Evolutionary conservation across 176 grass and related monocot species (phyloP), one percentile per base, ranked within the genome.

Genomic region (Pontederia crassipes): DNA sequence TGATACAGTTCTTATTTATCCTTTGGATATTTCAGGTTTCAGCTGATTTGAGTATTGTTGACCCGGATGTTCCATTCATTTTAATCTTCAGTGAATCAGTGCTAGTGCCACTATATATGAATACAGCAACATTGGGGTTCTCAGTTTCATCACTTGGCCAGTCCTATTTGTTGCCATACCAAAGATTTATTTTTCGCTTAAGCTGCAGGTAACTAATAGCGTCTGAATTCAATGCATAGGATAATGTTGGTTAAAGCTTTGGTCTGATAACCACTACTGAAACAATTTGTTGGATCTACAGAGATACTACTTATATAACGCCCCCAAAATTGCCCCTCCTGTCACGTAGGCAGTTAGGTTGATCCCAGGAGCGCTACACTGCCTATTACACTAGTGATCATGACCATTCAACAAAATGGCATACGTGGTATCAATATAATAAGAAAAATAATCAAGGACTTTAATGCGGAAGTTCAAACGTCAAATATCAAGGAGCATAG

Each of bases 301-400:
- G 93, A 88, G 79, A 45, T 97, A 91, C 64, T 97, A 91, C 67
- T n/a, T n/a, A n/a, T n/a, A n/a, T n/a, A n/a, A n/a, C n/a, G n/a
- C n/a, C n/a, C n/a, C n/a, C n/a, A n/a, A n/a, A n/a, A n/a, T n/a
- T n/a, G n/a, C n/a, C n/a, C n/a, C n/a, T n/a, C n/a, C n/a, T n/a
- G n/a, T n/a, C n/a, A n/a, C n/a, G n/a, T n/a, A n/a, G n/a, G n/a
- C n/a, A n/a, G n/a, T n/a, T n/a, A n/a, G n/a, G n/a, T n/a, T n/a
- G n/a, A n/a, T n/a, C n/a, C n/a, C n/a, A n/a, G n/a, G n/a, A n/a
- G n/a, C n/a, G n/a, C n/a, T n/a, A n/a, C n/a, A n/a, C n/a, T n/a
- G n/a, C n/a, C n/a, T n/a, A n/a, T n/a, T n/a, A n/a, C n/a, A n/a
- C n/a, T n/a, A n/a, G n/a, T n/a, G n/a, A n/a, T n/a, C n/a, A n/a